Evolutionary conservation across 2,329 filamentous ascomycete genomes (phyloP).

Genomic region (Berkeleyomyces basicola): DNA sequence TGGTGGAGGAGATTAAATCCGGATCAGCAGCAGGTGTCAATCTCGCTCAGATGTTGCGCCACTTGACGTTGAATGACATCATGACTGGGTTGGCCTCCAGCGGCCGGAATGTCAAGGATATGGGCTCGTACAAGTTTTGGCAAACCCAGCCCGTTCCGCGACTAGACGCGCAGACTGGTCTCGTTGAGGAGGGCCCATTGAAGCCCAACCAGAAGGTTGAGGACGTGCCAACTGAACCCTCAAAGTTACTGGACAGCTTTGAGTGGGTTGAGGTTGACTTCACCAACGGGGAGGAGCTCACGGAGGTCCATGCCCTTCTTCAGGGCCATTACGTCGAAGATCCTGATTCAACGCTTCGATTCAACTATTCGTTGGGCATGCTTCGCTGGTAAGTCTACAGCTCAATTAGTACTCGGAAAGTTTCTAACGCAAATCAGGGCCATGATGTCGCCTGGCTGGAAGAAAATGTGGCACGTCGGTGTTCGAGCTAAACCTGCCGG

Average conservation of each 20-base stretch:
- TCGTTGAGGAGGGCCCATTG: constrained; percentile 65
- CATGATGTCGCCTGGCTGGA: constrained; percentile 87
- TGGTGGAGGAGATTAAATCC: constrained; percentile 40
- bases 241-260: constrained; percentile 62
- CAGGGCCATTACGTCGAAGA: constrained; percentile 96
- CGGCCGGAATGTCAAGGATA: constrained; percentile 85
- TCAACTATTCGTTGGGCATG: constrained; percentile 84
- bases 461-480: constrained; percentile 85
- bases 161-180: constrained; percentile 43
- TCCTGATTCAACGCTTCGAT: constrained; percentile 90
- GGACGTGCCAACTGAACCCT: constrained; percentile 60
- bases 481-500: constrained; percentile 69
- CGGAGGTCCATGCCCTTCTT: constrained; percentile 82
- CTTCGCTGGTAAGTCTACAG: constrained; percentile 55
- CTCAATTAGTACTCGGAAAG: not conserved
- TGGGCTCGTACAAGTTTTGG: constrained; percentile 98
- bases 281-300: constrained; percentile 56
- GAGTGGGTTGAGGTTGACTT: constrained; percentile 91
- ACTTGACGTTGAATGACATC: constrained; percentile 51
- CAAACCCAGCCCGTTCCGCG: constrained; percentile 86
- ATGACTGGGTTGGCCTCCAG: constrained; percentile 59
- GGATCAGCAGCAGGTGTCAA: constrained; percentile 24
- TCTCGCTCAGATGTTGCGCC: constrained; percentile 38
- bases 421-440: constrained; percentile 36
- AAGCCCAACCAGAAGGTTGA: constrained; percentile 56